These are phyloP conservation scores for Stemphylium lycopersici DNA, from an alignment of 2,329 filamentous ascomycete species.

Conservation along the genomic window DNA sequence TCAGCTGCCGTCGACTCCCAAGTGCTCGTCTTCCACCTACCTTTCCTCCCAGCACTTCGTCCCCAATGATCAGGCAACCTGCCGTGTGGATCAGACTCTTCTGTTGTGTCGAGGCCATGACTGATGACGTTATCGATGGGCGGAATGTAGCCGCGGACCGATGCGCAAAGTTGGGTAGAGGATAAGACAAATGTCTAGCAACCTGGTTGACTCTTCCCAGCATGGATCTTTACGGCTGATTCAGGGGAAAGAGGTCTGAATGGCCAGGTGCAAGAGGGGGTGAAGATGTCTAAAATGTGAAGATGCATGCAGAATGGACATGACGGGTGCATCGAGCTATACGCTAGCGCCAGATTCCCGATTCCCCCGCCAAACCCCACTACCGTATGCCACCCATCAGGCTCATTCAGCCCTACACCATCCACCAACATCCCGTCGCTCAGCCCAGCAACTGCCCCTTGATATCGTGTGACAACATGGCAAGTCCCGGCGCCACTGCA, in stretches of 20 bases:
- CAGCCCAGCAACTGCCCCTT: slow-evolving; percentile 3
- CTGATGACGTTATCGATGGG: slow-evolving; percentile 47
- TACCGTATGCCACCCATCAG: slow-evolving; percentile 12
- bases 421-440: slow-evolving; percentile 11
- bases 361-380: slow-evolving; percentile 19
- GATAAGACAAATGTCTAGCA: slow-evolving; percentile 71
- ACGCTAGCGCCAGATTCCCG: slow-evolving; percentile 23
- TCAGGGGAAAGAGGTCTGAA: slow-evolving; percentile 13
- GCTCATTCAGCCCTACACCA: slow-evolving; percentile 28
- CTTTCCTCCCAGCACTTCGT: slow-evolving; percentile 95
- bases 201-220: slow-evolving; percentile 77
- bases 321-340: slow-evolving; percentile 9
- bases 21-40: slow-evolving; percentile 53
- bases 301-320: slow-evolving; percentile 8
- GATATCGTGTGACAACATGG: slow-evolving; percentile 22
- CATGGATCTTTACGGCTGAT: slow-evolving; percentile 61
- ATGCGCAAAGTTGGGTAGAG: slow-evolving; percentile 64
- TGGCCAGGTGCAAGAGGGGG: slow-evolving; percentile 26
- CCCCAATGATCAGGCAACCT: slow-evolving; percentile 93
- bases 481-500: slow-evolving; percentile 13
- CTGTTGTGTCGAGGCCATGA: slow-evolving; percentile 59
- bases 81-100: slow-evolving; percentile 82
- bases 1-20: slow-evolving; percentile 24
- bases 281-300: slow-evolving; percentile 7
- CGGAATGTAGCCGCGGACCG: slow-evolving; percentile 48